Conservation (phyloP, 208 protist species). For the Endotrypanum monterogeii region DNA sequence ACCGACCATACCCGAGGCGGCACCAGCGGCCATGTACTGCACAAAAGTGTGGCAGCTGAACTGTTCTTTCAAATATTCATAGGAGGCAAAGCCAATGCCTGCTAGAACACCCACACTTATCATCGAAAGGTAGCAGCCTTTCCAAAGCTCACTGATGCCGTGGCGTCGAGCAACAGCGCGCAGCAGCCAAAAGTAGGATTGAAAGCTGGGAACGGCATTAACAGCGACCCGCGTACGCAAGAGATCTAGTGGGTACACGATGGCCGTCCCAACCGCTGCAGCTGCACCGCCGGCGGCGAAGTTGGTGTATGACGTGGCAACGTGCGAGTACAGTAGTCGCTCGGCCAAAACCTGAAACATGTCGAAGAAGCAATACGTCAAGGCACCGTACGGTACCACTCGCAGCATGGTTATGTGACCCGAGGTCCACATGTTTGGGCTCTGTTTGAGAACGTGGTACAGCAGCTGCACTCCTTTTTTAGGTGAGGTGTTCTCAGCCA, state of each 20-base stretch:
- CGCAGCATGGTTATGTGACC: constrained; percentile 92
- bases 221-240: constrained; percentile 82
- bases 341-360: constrained; percentile 81
- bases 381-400: constrained; percentile 92
- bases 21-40: constrained; percentile 69
- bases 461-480: constrained; percentile 40
- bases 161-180: constrained; percentile 56
- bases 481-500: constrained; percentile 38
- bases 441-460: constrained; percentile 52
- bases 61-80: constrained; percentile 83
- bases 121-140: constrained; percentile 86
- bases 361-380: constrained; percentile 94
- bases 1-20: constrained; percentile 64
- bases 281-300: constrained; percentile 83
- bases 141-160: constrained; percentile 65
- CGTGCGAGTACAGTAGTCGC: constrained; percentile 72
- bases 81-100: constrained; percentile 90
- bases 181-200: constrained; percentile 83
- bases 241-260: constrained; percentile 94
- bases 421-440: constrained; percentile 86
- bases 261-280: constrained; percentile 77
- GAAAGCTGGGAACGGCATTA: constrained; percentile 45
- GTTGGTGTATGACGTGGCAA: constrained; percentile 69
- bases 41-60: constrained; percentile 66
- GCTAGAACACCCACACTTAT: constrained; percentile 87